Base-by-base conservation (phyloP, 257 asterid genomes). In the Handroanthus guayacan region DNA sequence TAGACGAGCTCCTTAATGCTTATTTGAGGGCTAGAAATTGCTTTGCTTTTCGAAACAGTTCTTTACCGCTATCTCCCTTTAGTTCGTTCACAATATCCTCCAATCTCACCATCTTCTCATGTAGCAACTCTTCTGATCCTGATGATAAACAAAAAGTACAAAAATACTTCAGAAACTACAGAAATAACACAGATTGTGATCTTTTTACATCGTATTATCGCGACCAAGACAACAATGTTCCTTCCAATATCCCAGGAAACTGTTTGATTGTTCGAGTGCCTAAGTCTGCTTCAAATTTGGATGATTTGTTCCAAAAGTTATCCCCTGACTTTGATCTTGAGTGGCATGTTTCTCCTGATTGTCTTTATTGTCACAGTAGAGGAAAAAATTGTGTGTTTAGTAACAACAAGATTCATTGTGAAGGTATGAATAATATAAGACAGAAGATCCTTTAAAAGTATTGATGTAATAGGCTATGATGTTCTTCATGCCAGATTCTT, bases 341-440 rank as follows among this genome's bases (percentile, higher is more conserved):
- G 55, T 83, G 84, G 86, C 16, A 64, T 72, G 44, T 88, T 9
- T 77, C 86, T 4, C 64, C 62, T 14, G 70, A 34, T 38, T 88
- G 91, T 78, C 16, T 0, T 66, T 20, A 9, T 4, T 88, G 90
- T 41, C 48, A 72, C 55, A n/a, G 9, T 0, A 10, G 57, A 25
- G 91, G 91, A 70, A 85, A 89, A 43, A 79, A 74, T 56, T 84
- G 82, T 66, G 31, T 25, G 1, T 25, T 25, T 25, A 25, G 31
- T 25, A 25, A 25, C 31, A 25, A 25, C 31, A 0, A 25, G 31
- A 1, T 25, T 25, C 31, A 25, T 25, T 25, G 31, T 25, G 31
- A 25, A 25, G 31, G 31, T 25, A 25, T n/a, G 1, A 25, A 25
- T 25, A 0, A 1, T 25, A 25, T 25, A 25, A 25, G 31, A 25